A percentile compares a stretch with the other conserved stretches of the same genome.
phyloP scores from a whole-genome alignment of 2,329 filamentous ascomycete genomes.

The Aspergillus pseudoviridinutans region DNA sequence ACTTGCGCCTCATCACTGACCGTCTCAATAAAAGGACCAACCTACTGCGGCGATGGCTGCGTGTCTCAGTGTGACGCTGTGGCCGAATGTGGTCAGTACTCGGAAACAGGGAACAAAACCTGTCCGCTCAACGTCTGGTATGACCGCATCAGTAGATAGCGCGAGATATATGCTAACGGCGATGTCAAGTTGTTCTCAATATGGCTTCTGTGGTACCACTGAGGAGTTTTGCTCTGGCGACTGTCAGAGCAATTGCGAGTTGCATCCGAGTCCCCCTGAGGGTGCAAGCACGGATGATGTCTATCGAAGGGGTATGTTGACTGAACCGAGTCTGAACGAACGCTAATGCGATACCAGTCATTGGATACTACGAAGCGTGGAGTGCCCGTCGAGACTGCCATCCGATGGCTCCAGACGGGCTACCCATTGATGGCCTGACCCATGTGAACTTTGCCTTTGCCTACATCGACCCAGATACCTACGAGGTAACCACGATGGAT shows the following conservation, averaged over 20 bases:
- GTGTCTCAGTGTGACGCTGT: neutral
- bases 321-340: too few relatives aligned
- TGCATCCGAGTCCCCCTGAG: neutral
- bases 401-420: neutral
- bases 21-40: too few relatives aligned
- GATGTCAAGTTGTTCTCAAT: neutral
- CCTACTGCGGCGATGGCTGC: neutral
- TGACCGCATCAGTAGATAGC: too few relatives aligned
- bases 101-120: neutral
- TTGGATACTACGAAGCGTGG: constrained; percentile 36
- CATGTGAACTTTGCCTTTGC: constrained; percentile 40
- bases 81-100: neutral
- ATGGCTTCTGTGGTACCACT: constrained; percentile 9
- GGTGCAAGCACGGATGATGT: neutral
- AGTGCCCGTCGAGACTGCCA: constrained; percentile 15
- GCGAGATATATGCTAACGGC: too few relatives aligned
- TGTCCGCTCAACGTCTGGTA: neutral
- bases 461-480: constrained; percentile 36
- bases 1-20: too few relatives aligned
- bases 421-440: constrained; percentile 12
- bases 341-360: too few relatives aligned
- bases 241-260: constrained; percentile 7
- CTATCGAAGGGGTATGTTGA: constrained; percentile 4
- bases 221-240: constrained; percentile 1
- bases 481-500: constrained; percentile 23